Conservation (phyloP, 208 protist species). For the Leishmania tropica region DNA sequence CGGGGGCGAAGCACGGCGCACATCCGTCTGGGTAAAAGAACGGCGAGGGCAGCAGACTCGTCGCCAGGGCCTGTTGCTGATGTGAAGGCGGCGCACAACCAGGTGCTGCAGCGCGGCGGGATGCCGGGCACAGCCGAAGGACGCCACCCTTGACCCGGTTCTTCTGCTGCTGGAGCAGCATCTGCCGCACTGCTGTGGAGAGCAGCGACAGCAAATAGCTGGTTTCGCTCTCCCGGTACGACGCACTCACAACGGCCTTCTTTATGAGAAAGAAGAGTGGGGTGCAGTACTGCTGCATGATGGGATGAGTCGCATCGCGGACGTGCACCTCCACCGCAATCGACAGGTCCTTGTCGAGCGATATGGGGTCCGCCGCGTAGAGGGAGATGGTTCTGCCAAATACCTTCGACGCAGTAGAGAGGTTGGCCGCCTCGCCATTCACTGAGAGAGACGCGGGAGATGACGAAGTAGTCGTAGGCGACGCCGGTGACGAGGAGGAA, state of each 20-base stretch:
- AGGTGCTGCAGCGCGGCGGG: neutral
- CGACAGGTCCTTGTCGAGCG: constrained; percentile 12
- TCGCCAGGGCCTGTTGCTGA: neutral
- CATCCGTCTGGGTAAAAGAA: constrained; percentile 53
- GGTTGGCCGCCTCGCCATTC: neutral
- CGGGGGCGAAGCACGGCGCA: constrained; percentile 72
- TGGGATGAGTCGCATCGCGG: constrained; percentile 46
- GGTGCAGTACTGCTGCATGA: constrained; percentile 58
- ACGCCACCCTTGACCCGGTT: constrained; percentile 7
- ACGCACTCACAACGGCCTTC: constrained; percentile 23
- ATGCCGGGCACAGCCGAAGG: constrained; percentile 20
- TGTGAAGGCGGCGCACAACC: neutral
- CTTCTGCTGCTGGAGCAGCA: constrained; percentile 33
- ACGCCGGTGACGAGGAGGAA: neutral
- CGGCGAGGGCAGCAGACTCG: constrained; percentile 36
- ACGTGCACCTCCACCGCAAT: constrained; percentile 71
- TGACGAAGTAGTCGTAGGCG: neutral
- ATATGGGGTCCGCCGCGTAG: constrained; percentile 18
- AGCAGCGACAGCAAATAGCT: constrained; percentile 76
- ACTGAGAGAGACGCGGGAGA: constrained; percentile 22
- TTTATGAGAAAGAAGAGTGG: constrained; percentile 78
- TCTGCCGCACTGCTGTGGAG: constrained; percentile 63
- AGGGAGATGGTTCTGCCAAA: constrained; percentile 27
- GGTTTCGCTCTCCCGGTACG: constrained; percentile 58
- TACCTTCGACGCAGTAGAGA: constrained; percentile 2